These are phyloP conservation scores for Populus alba DNA, from an alignment of 345 rosid genomes.

Conservation along the genomic window DNA sequence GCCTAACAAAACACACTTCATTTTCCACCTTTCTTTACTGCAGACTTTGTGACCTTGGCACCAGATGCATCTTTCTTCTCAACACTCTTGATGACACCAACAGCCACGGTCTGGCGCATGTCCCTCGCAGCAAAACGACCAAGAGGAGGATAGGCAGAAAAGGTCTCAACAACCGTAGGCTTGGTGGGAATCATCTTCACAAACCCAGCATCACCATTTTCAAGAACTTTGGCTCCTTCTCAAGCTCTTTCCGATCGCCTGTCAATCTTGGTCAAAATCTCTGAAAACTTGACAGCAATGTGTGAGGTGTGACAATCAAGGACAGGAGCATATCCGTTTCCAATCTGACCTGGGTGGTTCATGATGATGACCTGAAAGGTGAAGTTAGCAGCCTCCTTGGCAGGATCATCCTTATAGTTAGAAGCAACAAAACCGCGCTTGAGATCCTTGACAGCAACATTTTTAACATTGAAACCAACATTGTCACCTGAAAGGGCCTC, in stretches of 20 bases:
- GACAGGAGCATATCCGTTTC: constrained; percentile 32
- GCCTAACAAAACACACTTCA: neutral
- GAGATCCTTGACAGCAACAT: constrained; percentile 45
- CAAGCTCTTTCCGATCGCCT: constrained; percentile 40
- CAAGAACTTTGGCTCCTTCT: constrained; percentile 49
- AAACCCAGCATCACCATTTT: constrained; percentile 39
- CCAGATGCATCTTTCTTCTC: constrained; percentile 38
- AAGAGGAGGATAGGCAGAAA: constrained; percentile 31
- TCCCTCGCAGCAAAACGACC: constrained; percentile 43
- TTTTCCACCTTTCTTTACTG: constrained; percentile 22
- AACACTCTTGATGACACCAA: constrained; percentile 35
- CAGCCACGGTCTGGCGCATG: constrained; percentile 38
- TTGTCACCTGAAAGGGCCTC: constrained; percentile 38
- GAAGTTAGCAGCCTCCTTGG: constrained; percentile 39
- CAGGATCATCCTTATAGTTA: constrained; percentile 44
- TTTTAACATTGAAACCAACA: constrained; percentile 45
- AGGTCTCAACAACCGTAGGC: constrained; percentile 39
- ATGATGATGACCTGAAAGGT: constrained; percentile 41
- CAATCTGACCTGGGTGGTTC: constrained; percentile 47
- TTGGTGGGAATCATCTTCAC: constrained; percentile 37
- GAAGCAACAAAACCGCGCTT: constrained; percentile 43
- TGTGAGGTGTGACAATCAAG: constrained; percentile 35
- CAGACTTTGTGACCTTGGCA: constrained; percentile 37
- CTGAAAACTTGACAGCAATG: constrained; percentile 35
- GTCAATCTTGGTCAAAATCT: constrained; percentile 39